phyloP scores from a whole-genome alignment of 768 basidiomycete genomes.

The Tylopilus sp. region DNA sequence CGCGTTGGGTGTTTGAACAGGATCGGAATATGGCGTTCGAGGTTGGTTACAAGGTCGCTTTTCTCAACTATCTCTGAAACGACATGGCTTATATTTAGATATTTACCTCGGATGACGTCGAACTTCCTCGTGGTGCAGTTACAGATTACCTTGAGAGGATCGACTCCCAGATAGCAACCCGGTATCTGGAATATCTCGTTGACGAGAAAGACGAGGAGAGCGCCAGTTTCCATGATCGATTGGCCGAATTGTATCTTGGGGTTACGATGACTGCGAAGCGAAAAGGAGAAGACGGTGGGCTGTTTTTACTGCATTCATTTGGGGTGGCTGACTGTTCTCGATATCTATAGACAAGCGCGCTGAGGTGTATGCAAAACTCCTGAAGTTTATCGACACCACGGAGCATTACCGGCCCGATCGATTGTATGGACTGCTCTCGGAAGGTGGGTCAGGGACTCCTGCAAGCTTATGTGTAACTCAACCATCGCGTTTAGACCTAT shows the following conservation, averaged over 20 bases:
- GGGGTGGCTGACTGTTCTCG: not conserved
- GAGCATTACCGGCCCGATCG: conserved; percentile 71
- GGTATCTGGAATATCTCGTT: conserved; percentile 86
- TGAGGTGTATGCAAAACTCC: conserved; percentile 62
- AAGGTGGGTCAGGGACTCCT: conserved; percentile 51
- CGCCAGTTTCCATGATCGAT: conserved; percentile 77
- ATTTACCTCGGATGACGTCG: conserved; percentile 93
- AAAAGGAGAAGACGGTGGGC: conserved; percentile 54
- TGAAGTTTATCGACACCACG: conserved; percentile 73
- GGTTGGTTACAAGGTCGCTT: conserved; percentile 35
- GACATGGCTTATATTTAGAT: conserved; percentile 48
- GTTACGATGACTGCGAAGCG: conserved; percentile 60
- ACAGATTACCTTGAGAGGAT: conserved; percentile 75
- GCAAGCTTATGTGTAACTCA: not conserved
- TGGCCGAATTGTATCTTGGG: conserved; percentile 82
- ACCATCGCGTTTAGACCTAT: conserved; percentile 56
- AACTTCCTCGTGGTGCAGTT: conserved; percentile 76
- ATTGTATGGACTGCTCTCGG: conserved; percentile 76
- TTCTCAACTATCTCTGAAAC: not conserved
- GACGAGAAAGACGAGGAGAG: conserved; percentile 65
- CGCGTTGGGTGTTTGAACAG: conserved; percentile 82
- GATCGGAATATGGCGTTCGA: conserved; percentile 74
- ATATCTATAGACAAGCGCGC: conserved; percentile 40
- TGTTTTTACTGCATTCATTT: not conserved
- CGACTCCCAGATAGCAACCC: conserved; percentile 62